Conservation (phyloP, 192 early-diverging fungal genomes). For the Rhizophagus clarus region DNA sequence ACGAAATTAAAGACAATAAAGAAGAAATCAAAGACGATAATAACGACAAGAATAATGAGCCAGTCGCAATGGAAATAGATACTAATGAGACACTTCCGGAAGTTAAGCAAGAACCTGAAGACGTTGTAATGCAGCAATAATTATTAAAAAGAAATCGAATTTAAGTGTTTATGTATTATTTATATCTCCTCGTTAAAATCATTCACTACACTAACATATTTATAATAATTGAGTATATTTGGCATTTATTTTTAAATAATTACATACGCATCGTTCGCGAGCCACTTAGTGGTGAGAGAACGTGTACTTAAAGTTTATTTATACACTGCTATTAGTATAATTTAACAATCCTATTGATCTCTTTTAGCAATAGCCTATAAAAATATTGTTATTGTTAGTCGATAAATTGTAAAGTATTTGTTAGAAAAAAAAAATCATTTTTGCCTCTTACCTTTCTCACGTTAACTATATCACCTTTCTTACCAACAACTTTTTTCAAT, state of each 20-base stretch:
- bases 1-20: background rate
- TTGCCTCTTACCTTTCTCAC: conserved; percentile 46
- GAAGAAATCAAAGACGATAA: background rate
- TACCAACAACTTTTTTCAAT: conserved; percentile 63
- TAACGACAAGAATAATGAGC: background rate
- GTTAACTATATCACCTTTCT: conserved; percentile 47
- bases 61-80: conserved; percentile 7
- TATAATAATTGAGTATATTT: background rate
- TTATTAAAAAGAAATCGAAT: background rate
- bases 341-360: background rate
- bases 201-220: background rate
- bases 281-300: no score
- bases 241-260: background rate
- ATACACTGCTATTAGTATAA: background rate
- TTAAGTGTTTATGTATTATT: background rate
- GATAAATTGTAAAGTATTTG: background rate
- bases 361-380: conserved; percentile 25
- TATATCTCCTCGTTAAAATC: background rate
- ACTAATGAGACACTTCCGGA: background rate
- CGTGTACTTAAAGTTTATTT: background rate
- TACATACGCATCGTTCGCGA: background rate
- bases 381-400: background rate
- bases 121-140: background rate
- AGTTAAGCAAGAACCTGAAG: background rate
- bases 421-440: conserved; percentile 6